Conservation (phyloP, 2,329 filamentous ascomycete species). For the Fusarium sp. region DNA sequence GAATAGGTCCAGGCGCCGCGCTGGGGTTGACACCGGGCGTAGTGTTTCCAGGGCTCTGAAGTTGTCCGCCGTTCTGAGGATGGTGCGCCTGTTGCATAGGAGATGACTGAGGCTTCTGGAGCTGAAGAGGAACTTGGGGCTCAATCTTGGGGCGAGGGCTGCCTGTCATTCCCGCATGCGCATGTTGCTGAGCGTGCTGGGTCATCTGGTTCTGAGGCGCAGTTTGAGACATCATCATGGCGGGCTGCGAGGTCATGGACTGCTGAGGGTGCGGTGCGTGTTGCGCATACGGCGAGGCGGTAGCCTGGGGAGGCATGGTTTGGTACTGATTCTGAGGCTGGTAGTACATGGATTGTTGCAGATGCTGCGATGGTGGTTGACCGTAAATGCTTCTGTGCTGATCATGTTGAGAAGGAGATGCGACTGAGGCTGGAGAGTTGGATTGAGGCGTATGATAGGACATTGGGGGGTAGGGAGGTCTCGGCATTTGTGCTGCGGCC, state of each 20-base stretch:
- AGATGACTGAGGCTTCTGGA: constrained; percentile 69
- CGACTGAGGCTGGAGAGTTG: constrained; percentile 93
- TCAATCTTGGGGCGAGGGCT: constrained; percentile 77
- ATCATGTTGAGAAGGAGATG: constrained; percentile 90
- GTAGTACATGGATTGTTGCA: constrained; percentile 87
- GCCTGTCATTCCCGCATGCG: constrained; percentile 69
- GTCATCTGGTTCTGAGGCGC: constrained; percentile 70
- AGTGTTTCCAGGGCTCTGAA: constrained; percentile 57
- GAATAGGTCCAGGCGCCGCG: constrained; percentile 94
- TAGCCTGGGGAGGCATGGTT: constrained; percentile 75
- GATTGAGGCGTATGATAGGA: constrained; percentile 94
- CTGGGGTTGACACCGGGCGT: constrained; percentile 81
- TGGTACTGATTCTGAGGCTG: constrained; percentile 73
- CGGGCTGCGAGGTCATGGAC: constrained; percentile 74
- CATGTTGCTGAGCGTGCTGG: constrained; percentile 71
- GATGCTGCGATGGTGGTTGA: constrained; percentile 82
- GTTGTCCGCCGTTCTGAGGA: constrained; percentile 56
- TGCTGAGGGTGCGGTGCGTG: constrained; percentile 67
- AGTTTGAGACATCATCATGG: constrained; percentile 76
- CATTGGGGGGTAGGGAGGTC: constrained; percentile 88
- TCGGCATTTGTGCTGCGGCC: constrained; percentile 78
- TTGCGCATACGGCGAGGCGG: constrained; percentile 73
- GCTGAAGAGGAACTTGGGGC: constrained; percentile 71
- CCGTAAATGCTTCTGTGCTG: constrained; percentile 90
- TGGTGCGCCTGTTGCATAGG: constrained; percentile 59